Percentiles rank a stretch among this genome's conserved stretches.
Evolutionary conservation across 495 filamentous ascomycete species (phyloP).

Genomic region (Tuber brumale): DNA sequence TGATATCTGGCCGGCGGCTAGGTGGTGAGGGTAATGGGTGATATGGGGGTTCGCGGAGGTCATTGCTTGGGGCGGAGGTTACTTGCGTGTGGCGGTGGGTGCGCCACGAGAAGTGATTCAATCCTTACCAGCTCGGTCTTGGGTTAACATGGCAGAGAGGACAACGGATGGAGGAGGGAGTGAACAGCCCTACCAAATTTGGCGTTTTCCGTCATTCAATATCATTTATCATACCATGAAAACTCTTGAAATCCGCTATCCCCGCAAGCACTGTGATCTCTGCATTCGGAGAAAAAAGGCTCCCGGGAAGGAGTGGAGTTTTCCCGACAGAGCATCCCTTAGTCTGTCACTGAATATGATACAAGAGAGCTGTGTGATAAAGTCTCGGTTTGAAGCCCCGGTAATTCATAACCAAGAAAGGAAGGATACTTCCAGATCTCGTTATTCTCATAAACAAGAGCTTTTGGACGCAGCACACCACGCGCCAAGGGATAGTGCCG

Average conservation of each 20-base stretch:
- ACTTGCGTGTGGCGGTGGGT: background rate
- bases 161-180: background rate
- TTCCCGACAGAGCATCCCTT: too few relatives aligned
- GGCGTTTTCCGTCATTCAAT: background rate
- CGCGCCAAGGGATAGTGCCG: too few relatives aligned
- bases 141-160: background rate
- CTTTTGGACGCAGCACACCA: too few relatives aligned
- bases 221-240: too few relatives aligned
- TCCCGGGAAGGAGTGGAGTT: too few relatives aligned
- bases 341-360: too few relatives aligned
- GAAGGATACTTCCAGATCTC: too few relatives aligned
- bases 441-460: too few relatives aligned
- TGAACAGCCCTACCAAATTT: background rate
- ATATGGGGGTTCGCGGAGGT: background rate
- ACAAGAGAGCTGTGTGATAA: too few relatives aligned
- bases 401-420: too few relatives aligned
- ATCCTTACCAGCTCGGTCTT: background rate
- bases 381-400: too few relatives aligned
- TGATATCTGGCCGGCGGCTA: background rate
- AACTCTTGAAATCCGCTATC: background rate
- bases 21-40: background rate
- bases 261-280: background rate
- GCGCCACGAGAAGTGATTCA: background rate
- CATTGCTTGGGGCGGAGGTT: background rate
- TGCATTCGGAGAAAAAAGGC: background rate